A percentile compares a stretch with the other conserved stretches of the same genome.
These are phyloP conservation scores for Stagonosporopsis tanaceti DNA, from an alignment of 2,329 filamentous ascomycete genomes.

Conservation along the genomic window DNA sequence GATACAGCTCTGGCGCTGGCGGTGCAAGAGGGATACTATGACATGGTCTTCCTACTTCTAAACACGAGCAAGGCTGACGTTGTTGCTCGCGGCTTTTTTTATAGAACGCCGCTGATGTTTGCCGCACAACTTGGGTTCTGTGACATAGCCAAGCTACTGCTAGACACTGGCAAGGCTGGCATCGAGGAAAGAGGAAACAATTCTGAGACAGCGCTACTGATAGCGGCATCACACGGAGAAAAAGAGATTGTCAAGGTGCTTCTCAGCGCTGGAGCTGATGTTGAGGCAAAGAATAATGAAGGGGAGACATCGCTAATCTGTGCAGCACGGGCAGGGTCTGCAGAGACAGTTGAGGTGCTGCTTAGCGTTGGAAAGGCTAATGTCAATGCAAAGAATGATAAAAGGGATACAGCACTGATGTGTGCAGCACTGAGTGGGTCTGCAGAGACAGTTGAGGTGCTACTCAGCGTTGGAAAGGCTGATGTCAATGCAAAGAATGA, in stretches of 20 bases:
- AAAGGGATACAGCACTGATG: not conserved
- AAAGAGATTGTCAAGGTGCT: not conserved
- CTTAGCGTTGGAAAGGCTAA: not conserved
- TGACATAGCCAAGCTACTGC: not conserved
- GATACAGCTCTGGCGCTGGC: no score
- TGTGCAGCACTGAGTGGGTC: not conserved
- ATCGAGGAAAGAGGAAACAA: not conserved
- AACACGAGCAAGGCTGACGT: no score
- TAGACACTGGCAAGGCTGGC: not conserved
- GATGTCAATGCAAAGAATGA: not conserved
- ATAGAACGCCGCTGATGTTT: not conserved
- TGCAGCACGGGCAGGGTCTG: not conserved
- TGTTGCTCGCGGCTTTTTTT: no score
- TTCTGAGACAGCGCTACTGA: not conserved
- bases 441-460: not conserved
- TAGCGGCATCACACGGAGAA: not conserved
- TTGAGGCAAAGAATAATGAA: not conserved
- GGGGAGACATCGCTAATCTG: not conserved
- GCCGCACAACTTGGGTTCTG: not conserved
- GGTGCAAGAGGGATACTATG: no score
- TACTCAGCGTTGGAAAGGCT: not conserved
- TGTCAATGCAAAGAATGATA: not conserved
- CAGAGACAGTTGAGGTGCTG: not conserved
- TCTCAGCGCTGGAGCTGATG: not conserved
- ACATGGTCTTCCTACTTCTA: no score